Conservation (phyloP, 768 basidiomycete genomes). For the Cystofilobasidium macerans region DNA sequence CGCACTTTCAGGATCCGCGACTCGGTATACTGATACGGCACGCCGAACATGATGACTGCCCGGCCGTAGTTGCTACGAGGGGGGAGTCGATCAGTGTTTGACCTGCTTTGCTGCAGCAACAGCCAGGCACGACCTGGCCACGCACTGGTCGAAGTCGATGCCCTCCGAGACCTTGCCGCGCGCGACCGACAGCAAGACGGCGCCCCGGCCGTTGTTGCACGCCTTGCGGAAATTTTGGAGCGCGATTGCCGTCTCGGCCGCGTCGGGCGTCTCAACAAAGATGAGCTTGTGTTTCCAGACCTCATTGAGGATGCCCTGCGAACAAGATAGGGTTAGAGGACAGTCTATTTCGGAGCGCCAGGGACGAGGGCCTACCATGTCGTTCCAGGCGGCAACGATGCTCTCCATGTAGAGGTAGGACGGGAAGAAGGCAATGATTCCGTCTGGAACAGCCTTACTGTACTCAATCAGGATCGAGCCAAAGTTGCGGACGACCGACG, state of each 20-base stretch:
- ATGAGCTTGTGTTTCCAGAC: constrained; percentile 99
- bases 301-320: constrained; percentile 96
- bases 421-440: constrained; percentile 97
- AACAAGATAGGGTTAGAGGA: no score
- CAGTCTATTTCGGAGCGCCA: no score
- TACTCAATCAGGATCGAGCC: constrained; percentile 97
- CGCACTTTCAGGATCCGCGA: constrained; percentile 75
- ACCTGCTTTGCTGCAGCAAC: neutral
- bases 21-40: constrained; percentile 97
- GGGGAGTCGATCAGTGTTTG: neutral
- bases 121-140: no score
- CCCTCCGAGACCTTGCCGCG: constrained; percentile 99
- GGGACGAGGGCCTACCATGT: constrained; percentile 77
- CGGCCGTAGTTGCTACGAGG: constrained; percentile 70
- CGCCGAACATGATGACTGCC: constrained; percentile 99
- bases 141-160: constrained; percentile 99
- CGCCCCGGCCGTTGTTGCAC: constrained; percentile 95
- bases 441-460: constrained; percentile 94
- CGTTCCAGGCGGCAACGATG: constrained; percentile 99
- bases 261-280: constrained; percentile 98
- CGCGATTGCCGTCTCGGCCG: constrained; percentile 95
- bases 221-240: constrained; percentile 94
- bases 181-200: constrained; percentile 89
- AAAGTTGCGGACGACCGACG: constrained; percentile 96
- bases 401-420: constrained; percentile 99